phyloP scores from a whole-genome alignment of 768 basidiomycete genomes.

The Xerocomus spinulosus region DNA sequence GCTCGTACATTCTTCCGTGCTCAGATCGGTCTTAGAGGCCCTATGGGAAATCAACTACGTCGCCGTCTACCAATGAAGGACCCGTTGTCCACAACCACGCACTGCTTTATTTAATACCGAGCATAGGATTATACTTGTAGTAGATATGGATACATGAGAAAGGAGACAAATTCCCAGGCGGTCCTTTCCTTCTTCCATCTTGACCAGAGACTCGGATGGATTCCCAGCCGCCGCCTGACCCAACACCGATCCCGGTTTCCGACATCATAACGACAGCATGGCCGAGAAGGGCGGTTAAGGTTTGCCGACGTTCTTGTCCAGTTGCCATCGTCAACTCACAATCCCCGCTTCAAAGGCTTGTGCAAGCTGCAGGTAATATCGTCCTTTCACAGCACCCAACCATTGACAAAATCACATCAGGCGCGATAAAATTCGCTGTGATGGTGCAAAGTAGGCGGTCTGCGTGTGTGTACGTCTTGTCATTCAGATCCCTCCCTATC shows the following conservation, averaged over 20 bases:
- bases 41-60: conserved; percentile 56
- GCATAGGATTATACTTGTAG: too few species aligned
- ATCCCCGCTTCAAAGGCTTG: conserved; percentile 41
- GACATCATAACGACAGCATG: conserved; percentile 44
- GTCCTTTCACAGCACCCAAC: not conserved
- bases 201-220: conserved; percentile 27
- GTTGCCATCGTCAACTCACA: conserved; percentile 10
- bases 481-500: not conserved
- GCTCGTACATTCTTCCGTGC: not conserved
- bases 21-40: conserved; percentile 37
- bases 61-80: conserved; percentile 41
- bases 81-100: too few species aligned
- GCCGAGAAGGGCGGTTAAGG: conserved; percentile 52
- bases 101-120: not conserved
- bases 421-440: conserved; percentile 60
- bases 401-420: conserved; percentile 28
- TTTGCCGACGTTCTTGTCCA: conserved; percentile 22
- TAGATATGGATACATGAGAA: conserved; percentile 13
- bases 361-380: conserved; percentile 49
- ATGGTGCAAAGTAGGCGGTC: conserved; percentile 43
- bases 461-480: not conserved
- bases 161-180: conserved; percentile 29
- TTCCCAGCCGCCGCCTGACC: conserved; percentile 34
- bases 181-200: conserved; percentile 23
- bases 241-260: conserved; percentile 45